phyloP scores from a whole-genome alignment of 139 green algal species.

The Monoraphidium neglectum region DNA sequence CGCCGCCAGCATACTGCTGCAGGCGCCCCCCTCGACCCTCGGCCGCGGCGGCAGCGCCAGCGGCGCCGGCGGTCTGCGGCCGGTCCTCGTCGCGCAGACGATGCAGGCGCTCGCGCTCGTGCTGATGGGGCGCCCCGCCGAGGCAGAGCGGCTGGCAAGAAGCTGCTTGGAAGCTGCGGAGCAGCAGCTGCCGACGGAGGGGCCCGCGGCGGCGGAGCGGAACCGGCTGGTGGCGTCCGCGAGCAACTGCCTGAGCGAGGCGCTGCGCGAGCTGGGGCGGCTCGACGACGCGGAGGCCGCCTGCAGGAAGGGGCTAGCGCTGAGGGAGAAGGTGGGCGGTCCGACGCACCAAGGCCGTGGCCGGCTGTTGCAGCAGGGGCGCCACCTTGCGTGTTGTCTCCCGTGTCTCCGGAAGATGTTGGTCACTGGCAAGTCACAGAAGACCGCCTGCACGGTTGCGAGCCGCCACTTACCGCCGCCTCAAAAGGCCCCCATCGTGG shows the following conservation, averaged over 20 bases:
- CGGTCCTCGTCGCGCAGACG: not conserved
- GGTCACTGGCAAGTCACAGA: too few relatives aligned
- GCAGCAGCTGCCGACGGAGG: not conserved
- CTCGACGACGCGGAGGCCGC: constrained; percentile 22
- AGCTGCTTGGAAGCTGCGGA: constrained; percentile 14
- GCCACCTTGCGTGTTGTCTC: too few relatives aligned
- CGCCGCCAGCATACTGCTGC: constrained; percentile 20
- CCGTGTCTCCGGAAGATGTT: too few relatives aligned
- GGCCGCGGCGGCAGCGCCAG: too few relatives aligned
- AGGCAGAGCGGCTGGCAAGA: constrained; percentile 21
- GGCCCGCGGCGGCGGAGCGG: constrained; percentile 7
- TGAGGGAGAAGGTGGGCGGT: constrained; percentile 21
- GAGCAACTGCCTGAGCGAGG: constrained; percentile 29
- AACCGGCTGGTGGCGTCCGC: constrained; percentile 25
- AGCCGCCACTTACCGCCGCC: too few relatives aligned
- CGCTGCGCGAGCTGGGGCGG: constrained; percentile 19
- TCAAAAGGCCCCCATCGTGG: too few relatives aligned
- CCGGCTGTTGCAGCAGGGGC: too few relatives aligned
- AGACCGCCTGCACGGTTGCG: too few relatives aligned
- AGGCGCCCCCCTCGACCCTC: not conserved
- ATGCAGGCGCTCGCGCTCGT: constrained; percentile 27
- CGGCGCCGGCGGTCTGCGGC: too few relatives aligned
- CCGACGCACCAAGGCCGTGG: too few relatives aligned
- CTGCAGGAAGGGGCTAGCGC: constrained; percentile 9
- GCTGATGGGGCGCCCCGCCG: constrained; percentile 12